Base-by-base conservation (phyloP, 257 asterid species). In the Lithospermum erythrorhizon region DNA sequence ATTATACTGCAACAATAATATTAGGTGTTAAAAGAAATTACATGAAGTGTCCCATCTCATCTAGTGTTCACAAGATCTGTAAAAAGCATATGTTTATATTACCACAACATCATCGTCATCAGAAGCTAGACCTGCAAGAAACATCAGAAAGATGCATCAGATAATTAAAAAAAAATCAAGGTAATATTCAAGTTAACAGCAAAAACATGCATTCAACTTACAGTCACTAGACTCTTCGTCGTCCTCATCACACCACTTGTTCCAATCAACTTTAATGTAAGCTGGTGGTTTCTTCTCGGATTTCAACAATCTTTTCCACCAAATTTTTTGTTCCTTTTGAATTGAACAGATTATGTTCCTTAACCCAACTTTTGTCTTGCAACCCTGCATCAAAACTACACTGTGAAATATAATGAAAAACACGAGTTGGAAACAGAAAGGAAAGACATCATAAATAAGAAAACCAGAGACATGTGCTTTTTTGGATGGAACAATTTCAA, bases 241-340 rank as follows among this genome's bases (percentile, higher is more conserved):
- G 48, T 88, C 96, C 75, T 88, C 95, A 20, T 88, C 96, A 27
- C 94, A 79, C 93, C 93, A 88, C 74, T 83, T 88, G 73, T 88
- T 85, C 96, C 96, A 88, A 71, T 88, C 96, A 23, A 85, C 95
- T 83, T 88, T 88, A 60, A 88, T 69, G 68, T 79, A 85, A 14
- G 96, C 93, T 61, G 96, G 85, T 49, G 86, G 95, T 73, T 85
- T 88, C 64, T 67, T 83, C 64, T 83, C 94, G 57, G 96, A 78
- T 80, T 76, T 88, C 82, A 85, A 65, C 58, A 88, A 68, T 70
- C 96, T 81, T 67, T 80, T 78, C 96, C 96, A 88, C 96, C 96
- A 88, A 24, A 76, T 87, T 72, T 79, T 85, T 59, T 69, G 76
- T 66, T 85, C 90, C 70, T 88, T 88, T 58, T 77, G 77, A 67